Conservation (phyloP, 2,329 filamentous ascomycete species). For the Lomentospora prolificans region DNA sequence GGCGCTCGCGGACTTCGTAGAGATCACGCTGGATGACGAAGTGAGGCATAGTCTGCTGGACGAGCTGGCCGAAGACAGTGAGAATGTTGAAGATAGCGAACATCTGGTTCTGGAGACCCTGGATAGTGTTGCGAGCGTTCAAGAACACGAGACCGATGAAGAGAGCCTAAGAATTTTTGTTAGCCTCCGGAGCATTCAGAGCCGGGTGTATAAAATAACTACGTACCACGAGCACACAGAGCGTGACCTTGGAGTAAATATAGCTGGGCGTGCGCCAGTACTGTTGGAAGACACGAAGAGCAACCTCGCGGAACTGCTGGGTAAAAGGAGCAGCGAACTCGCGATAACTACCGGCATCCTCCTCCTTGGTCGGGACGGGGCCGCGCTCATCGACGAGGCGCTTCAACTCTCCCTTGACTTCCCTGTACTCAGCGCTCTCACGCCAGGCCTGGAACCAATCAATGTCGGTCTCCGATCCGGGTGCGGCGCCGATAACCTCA, state of each 20-base stretch:
- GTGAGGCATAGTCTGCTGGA: constrained; percentile 76
- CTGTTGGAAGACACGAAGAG: constrained; percentile 72
- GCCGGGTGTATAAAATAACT: too few relatives aligned
- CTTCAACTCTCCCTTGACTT: constrained; percentile 47
- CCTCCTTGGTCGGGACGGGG: constrained; percentile 13
- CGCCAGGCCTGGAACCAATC: constrained; percentile 58
- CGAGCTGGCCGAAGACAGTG: constrained; percentile 71
- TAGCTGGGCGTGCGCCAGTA: constrained; percentile 87
- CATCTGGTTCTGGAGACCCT: constrained; percentile 78
- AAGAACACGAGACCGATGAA: constrained; percentile 81
- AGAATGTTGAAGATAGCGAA: constrained; percentile 78
- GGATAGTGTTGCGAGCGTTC: constrained; percentile 58
- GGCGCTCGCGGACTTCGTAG: constrained; percentile 77
- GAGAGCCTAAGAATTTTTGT: constrained; percentile 31
- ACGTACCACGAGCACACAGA: constrained; percentile 45
- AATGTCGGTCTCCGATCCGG: constrained; percentile 51
- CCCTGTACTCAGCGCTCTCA: constrained; percentile 43
- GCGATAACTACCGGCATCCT: constrained; percentile 41
- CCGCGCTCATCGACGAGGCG: constrained; percentile 41
- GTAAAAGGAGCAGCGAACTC: constrained; percentile 74
- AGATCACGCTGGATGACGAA: constrained; percentile 74
- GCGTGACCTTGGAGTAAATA: constrained; percentile 71
- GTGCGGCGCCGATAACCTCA: constrained; percentile 51
- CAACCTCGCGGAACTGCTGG: constrained; percentile 57
- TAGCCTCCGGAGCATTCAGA: background rate